Evolutionary conservation across 148 eudicot species (phyloP).

Genomic region (Silene uniflora): DNA sequence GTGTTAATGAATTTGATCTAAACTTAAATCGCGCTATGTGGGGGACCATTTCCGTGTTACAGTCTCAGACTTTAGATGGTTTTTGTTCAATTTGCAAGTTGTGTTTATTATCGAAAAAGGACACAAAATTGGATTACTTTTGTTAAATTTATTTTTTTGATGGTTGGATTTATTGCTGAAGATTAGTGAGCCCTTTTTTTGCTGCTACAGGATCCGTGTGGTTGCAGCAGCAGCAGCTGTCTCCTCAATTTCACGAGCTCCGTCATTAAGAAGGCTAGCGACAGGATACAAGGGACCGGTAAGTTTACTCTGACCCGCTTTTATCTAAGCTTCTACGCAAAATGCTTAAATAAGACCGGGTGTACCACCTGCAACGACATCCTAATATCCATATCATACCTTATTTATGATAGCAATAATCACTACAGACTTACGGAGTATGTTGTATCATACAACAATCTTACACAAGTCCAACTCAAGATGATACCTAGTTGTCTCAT

Average conservation of each 20-base stretch:
- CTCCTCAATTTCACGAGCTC: conserved; percentile 55
- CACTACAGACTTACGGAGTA: too few species aligned
- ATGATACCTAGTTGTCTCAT: too few species aligned
- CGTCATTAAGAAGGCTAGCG: conserved; percentile 47
- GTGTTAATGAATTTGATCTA: not conserved
- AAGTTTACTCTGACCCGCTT: conserved; percentile 10
- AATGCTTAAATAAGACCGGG: too few species aligned
- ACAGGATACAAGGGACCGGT: conserved; percentile 34
- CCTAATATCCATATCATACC: too few species aligned
- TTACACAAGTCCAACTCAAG: too few species aligned
- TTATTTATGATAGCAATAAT: too few species aligned
- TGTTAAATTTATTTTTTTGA: not conserved
- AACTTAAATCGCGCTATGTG: too few species aligned
- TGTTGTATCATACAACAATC: too few species aligned
- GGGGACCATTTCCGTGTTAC: too few species aligned
- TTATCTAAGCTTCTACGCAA: not conserved
- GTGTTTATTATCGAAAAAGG: too few species aligned
- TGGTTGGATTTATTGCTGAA: not conserved
- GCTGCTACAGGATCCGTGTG: conserved; percentile 58
- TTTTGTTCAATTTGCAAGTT: not conserved
- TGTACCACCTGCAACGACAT: too few species aligned
- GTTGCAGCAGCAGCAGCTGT: conserved; percentile 70
- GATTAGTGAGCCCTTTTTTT: not conserved
- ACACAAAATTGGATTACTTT: not conserved
- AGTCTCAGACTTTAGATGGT: not conserved